Evolutionary conservation across 208 protist genomes (phyloP), one percentile per base, ranked within the genome.

Genomic region (Leishmania tarentolae): DNA sequence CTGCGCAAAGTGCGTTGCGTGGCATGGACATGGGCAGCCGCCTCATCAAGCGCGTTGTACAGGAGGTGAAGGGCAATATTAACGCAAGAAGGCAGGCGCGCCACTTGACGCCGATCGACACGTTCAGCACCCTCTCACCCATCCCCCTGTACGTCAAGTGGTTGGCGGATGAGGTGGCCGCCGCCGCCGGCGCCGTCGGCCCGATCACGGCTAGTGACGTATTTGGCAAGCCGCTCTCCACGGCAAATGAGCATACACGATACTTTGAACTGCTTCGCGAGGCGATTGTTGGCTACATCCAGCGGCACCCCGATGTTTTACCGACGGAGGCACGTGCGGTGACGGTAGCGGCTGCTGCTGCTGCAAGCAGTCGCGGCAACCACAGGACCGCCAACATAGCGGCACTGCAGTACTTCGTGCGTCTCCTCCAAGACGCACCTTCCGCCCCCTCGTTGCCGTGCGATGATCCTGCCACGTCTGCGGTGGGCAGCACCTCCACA

Each of bases 31-130:
- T 97, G 86, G 94, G 94, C 56, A 96, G 95, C 83, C 68, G 88
- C 50, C 90, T 97, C 73, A 97, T 97, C 83, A 97, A 96, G 85
- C 90, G 91, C 40, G 94, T 97, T 5, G 94, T 96, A 83, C 84
- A 88, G 44, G 92, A 95, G 73, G 85, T 96, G 52, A 86, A 95
- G 78, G 86, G 85, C 61, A 88, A 87, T 61, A 88, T 95, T 72
- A 95, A 95, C 82, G 83, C 86, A 21, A 77, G 80, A 31, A 90
- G 90, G 17, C 77, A 79, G 37, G 79, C 76, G 46, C 80, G 74
- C 65, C 63, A 80, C 53, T 80, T 90, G 24, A 86, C 78, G 13
- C 78, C 86, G 0, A 96, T 97, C 65, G 80, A 80, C 47, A 89
- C 83, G 35, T 97, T 96, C 81, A 89, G 83, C 76, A 97, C 94